Evolutionary conservation across 805 yeast genomes (phyloP).

Genomic region (Wickerhamomyces sydowiorum): DNA sequence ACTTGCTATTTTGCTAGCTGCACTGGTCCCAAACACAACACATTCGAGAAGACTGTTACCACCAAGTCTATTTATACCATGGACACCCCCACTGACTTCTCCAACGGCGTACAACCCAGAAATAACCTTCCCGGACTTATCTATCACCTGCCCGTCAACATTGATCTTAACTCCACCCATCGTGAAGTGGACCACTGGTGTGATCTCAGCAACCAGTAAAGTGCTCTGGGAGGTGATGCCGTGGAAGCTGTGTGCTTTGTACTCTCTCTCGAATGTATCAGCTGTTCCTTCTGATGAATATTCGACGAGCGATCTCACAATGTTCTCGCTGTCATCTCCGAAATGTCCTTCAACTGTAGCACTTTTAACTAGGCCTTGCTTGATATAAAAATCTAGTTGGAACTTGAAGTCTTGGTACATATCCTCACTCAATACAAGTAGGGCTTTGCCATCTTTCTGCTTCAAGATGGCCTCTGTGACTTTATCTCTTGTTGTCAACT

Average conservation of each 20-base stretch:
- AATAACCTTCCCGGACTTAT: slow-evolving; percentile 23
- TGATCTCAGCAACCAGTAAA: slow-evolving; percentile 44
- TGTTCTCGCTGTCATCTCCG: slow-evolving; percentile 15
- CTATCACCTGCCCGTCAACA: slow-evolving; percentile 38
- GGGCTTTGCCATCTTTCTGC: slow-evolving; percentile 25
- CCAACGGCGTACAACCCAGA: slow-evolving; percentile 57
- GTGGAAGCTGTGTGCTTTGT: slow-evolving; percentile 27
- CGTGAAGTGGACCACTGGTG: slow-evolving; percentile 62
- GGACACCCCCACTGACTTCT: slow-evolving; percentile 65
- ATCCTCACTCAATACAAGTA: slow-evolving; percentile 33
- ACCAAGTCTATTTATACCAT: slow-evolving; percentile 56
- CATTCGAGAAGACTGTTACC: slow-evolving; percentile 55
- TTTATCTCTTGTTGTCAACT: slow-evolving; percentile 45
- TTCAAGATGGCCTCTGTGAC: slow-evolving; percentile 40
- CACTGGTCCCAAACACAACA: slow-evolving; percentile 54
- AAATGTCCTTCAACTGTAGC: slow-evolving; percentile 26
- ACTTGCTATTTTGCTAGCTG: slow-evolving; percentile 24
- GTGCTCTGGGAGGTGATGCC: slow-evolving; percentile 20
- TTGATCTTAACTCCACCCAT: slow-evolving; percentile 63
- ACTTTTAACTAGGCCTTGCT: slow-evolving; percentile 29
- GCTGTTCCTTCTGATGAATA: slow-evolving; percentile 10
- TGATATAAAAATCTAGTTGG: slow-evolving; percentile 48
- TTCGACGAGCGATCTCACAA: slow-evolving; percentile 15
- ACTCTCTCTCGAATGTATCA: slow-evolving; percentile 32
- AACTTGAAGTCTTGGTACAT: slow-evolving; percentile 39